Base-by-base conservation (phyloP, 139 green algal genomes). In the Chlamydomonas sphaeroides region DNA sequence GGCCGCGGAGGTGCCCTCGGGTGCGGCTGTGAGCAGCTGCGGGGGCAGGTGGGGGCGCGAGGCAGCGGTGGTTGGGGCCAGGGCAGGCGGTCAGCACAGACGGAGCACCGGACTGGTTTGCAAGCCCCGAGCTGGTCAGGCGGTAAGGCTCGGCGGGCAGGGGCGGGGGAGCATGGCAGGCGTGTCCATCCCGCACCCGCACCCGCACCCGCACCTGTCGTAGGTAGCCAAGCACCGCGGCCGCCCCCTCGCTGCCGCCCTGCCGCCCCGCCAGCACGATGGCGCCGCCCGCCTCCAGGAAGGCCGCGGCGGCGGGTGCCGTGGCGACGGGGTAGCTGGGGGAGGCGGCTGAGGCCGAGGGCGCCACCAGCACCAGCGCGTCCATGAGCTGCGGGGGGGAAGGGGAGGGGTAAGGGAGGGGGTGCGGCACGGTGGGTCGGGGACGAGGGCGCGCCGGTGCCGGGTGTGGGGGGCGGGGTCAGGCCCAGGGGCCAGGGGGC, bases 211-310 rank as follows among this genome's bases (percentile, higher is more conserved):
- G 7, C 18, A 39, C 18, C 28, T 23, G n/a, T 23, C 38, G 2
- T 32, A 10, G 30, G 6, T 21, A 23, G 21, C 5, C 30, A 36
- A 5, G 5, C 7, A 3, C 38, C 23, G 35, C 63, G 63, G 33
- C 35, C 35, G 63, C 63, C 14, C 11, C 15, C 15, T 6, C 33
- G 33, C n/a, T 38, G n/a, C 30, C n/a, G 59, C 11, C 25, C 0
- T 53, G 18, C 25, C 36, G 30, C 38, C 39, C 21, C 39, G 48
- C 20, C 59, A 71, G 39, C 45, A 80, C 28, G 28, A 80, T 21
- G 28, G 61, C 56, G n/a, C 59, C 59, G 39, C 74, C 59, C 17
- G 41, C 57, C 39, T 80, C 74, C 17, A 80, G 74, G 74, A 80
- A 80, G 10, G 59, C 33, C 0, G 59, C 59, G 1, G n/a, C 39